phyloP scores from a whole-genome alignment of 2,329 filamentous ascomycete species.

The Penicillium sp. region DNA sequence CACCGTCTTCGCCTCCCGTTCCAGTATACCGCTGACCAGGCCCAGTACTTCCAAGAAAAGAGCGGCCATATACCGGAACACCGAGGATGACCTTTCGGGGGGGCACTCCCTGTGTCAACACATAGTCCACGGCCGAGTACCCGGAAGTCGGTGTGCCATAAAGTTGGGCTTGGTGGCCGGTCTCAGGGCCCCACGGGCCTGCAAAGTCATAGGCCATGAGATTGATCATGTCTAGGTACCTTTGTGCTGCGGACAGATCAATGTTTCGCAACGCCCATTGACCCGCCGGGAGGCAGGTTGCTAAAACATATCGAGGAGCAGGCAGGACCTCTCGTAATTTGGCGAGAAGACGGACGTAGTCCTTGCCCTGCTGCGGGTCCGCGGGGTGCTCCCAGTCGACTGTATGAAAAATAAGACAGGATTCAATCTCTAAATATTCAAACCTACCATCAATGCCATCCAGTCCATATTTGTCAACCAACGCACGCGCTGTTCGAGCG shows the following conservation, averaged over 20 bases:
- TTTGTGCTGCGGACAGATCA: constrained; percentile 60
- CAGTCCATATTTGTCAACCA: constrained; percentile 69
- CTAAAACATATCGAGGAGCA: constrained; percentile 65
- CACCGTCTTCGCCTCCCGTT: constrained; percentile 61
- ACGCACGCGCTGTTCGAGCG: constrained; percentile 61
- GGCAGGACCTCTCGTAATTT: constrained; percentile 66
- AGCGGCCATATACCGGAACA: constrained; percentile 72
- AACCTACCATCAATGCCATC: constrained; percentile 73
- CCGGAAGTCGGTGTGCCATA: constrained; percentile 61
- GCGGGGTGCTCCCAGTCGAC: constrained; percentile 80
- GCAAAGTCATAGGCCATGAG: constrained; percentile 79
- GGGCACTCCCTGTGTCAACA: constrained; percentile 65
- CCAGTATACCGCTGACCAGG: constrained; percentile 60
- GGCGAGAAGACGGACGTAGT: constrained; percentile 69
- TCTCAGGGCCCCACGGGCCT: constrained; percentile 65
- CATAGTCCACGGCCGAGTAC: constrained; percentile 64
- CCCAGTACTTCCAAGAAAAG: constrained; percentile 65
- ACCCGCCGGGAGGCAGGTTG: constrained; percentile 68
- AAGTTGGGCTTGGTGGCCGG: constrained; percentile 74
- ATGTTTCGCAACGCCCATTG: constrained; percentile 67
- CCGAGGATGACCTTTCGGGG: constrained; percentile 71
- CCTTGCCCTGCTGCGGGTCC: constrained; percentile 62
- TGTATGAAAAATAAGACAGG: constrained; percentile 34
- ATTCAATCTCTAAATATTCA: not conserved
- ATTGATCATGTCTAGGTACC: constrained; percentile 72